These are phyloP conservation scores for Rhizopus sp. DNA, from an alignment of 371 early-diverging fungal species.

Conservation along the genomic window DNA sequence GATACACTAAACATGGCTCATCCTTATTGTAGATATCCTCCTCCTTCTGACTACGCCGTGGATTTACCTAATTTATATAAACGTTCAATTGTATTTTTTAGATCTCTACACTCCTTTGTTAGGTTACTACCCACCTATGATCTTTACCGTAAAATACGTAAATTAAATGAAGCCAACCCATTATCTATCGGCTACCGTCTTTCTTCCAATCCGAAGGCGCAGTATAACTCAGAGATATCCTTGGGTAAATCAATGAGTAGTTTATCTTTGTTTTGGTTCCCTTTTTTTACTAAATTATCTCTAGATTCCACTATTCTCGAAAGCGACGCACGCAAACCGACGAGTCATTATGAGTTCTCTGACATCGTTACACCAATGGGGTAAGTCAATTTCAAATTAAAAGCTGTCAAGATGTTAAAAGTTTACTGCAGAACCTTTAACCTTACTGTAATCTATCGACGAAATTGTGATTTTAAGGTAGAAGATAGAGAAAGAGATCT, in stretches of 20 bases:
- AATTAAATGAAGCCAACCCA: constrained; percentile 40
- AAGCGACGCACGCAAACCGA: constrained; percentile 52
- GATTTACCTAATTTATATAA: constrained; percentile 90
- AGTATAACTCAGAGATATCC: constrained; percentile 51
- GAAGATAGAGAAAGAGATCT: constrained; percentile 56
- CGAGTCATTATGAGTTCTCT: constrained; percentile 64
- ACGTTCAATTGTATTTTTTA: constrained; percentile 84
- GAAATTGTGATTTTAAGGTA: constrained; percentile 78
- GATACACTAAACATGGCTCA: not conserved
- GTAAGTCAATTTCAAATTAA: constrained; percentile 11
- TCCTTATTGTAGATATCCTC: constrained; percentile 36
- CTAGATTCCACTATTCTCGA: constrained; percentile 53
- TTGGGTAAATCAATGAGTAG: constrained; percentile 44
- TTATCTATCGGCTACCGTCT: constrained; percentile 72
- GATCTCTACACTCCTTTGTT: constrained; percentile 76
- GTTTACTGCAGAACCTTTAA: constrained; percentile 59
- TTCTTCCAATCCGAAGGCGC: constrained; percentile 35
- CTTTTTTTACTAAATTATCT: not conserved
- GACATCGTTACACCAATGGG: constrained; percentile 79
- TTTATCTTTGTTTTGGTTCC: not conserved
- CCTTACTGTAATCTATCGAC: constrained; percentile 77
- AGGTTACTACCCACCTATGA: constrained; percentile 76
- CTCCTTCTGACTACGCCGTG: constrained; percentile 53
- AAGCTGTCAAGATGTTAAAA: not conserved
- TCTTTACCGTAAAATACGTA: constrained; percentile 52